Base-by-base conservation (phyloP, 495 filamentous ascomycete species). In the Lineolata rhizophorae region DNA sequence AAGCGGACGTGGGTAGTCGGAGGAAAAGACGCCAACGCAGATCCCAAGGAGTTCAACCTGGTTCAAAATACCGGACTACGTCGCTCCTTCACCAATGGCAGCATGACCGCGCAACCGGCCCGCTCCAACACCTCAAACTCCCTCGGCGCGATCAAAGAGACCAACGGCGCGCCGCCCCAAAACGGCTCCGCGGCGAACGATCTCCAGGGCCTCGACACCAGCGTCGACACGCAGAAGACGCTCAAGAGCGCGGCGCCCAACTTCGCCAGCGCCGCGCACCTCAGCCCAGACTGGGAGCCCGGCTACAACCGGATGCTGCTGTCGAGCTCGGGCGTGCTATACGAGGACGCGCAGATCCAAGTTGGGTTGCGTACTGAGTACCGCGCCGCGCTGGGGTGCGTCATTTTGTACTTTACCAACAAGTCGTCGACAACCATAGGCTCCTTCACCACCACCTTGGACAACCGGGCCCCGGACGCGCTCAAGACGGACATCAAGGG, bases 1-100 rank as follows among this genome's bases (percentile, higher is more conserved):
- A 91, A 83, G 55, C 65, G 87, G 36, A 95, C 87, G 0, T 97
- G 85, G 84, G 75, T 92, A 16, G 76, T 95, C 20, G 82, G 83
- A 29, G 85, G 82, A 29, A 91, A 85, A 57, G 83, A 83, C 45
- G 83, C 85, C 26, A 92, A 93, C 47, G 60, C 66, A 0, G 81
- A 91, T 43, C 59, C 67, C 34, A 65, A 71, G 27, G 84, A 90
- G 47, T 65, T 90, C 38, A 72, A 70, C 26, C 61, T 94, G 48
- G 78, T 71, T 29, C 83, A 85, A 51, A 72, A 72, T 35, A 72
- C 72, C 5, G 77, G 76, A 16, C 63, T 93, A 25, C 87, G 83
- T 52, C 76, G 87, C 31, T 75, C 79, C 2, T 92, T 94, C 45
- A 75, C 66, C 30, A 55, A 55, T 13, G n/a, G n/a, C n/a, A 60